phyloP scores from a whole-genome alignment of 192 early-diverging fungal species.

The Gonapodya prolifera region DNA sequence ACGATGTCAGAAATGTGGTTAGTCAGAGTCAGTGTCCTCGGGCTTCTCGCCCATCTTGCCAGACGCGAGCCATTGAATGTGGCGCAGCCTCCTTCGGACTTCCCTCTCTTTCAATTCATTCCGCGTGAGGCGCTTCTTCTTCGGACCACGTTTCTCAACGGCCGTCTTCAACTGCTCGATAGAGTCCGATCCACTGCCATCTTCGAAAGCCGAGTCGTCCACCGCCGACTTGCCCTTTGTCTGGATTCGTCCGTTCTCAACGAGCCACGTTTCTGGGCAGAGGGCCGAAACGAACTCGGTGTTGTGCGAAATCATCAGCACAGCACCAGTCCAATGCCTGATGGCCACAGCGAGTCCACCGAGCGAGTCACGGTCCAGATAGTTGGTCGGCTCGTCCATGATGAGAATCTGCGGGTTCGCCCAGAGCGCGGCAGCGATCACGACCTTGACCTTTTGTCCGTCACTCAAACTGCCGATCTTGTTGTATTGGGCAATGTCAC shows the following conservation, averaged over 20 bases:
- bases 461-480: constrained; percentile 56
- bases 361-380: constrained; percentile 48
- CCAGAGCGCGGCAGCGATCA: constrained; percentile 74
- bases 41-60: constrained; percentile 20
- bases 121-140: constrained; percentile 39
- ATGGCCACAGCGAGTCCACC: constrained; percentile 19
- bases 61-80: constrained; percentile 25
- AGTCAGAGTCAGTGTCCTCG: constrained; percentile 26
- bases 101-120: constrained; percentile 37
- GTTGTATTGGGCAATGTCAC: constrained; percentile 60
- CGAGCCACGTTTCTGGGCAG: constrained; percentile 60
- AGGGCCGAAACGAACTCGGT: constrained; percentile 62
- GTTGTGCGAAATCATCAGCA: constrained; percentile 76
- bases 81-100: constrained; percentile 27
- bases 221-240: constrained; percentile 26
- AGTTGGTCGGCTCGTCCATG: constrained; percentile 78
- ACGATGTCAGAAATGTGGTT: no score
- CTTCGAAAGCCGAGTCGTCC: constrained; percentile 26
- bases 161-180: constrained; percentile 28
- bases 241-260: constrained; percentile 26
- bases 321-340: constrained; percentile 38
- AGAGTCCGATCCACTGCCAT: constrained; percentile 4
- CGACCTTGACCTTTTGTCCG: constrained; percentile 79
- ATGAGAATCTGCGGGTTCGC: constrained; percentile 82
- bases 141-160: constrained; percentile 29